A percentile compares a stretch with the other conserved stretches of the same genome.
These are phyloP conservation scores for Arabidopsis lyrata DNA, from an alignment of 441 rosid species.

Conservation along the genomic window DNA sequence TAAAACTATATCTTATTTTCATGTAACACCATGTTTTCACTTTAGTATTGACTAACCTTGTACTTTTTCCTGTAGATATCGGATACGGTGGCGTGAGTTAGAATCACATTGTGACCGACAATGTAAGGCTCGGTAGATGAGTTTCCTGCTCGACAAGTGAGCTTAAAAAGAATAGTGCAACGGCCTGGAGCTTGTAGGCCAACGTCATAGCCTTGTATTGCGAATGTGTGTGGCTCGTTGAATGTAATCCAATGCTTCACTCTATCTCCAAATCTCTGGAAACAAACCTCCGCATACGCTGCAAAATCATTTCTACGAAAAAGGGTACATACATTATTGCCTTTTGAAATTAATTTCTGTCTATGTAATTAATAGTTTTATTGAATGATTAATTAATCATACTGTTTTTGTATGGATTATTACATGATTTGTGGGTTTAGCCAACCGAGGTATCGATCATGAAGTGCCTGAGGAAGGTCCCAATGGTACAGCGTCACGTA, in stretches of 20 bases:
- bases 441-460: constrained; percentile 72
- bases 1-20: neutral
- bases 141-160: constrained; percentile 62
- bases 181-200: constrained; percentile 77
- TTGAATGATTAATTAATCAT: neutral
- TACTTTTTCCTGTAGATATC: constrained; percentile 62
- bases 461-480: constrained; percentile 81
- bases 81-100: constrained; percentile 59
- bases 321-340: neutral
- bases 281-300: constrained; percentile 65
- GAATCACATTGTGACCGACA: constrained; percentile 68
- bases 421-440: constrained; percentile 65
- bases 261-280: constrained; percentile 73
- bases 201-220: constrained; percentile 69
- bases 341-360: neutral
- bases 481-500: constrained; percentile 80
- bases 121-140: constrained; percentile 80
- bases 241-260: constrained; percentile 78
- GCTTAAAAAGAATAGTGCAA: constrained; percentile 55
- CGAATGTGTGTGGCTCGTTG: constrained; percentile 72
- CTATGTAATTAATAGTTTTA: neutral
- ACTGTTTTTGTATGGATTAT: neutral
- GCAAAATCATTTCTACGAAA: constrained; percentile 65
- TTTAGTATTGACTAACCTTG: constrained; percentile 47
- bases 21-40: neutral